phyloP scores from a whole-genome alignment of 2,329 filamentous ascomycete genomes.

The Thelonectria olida region DNA sequence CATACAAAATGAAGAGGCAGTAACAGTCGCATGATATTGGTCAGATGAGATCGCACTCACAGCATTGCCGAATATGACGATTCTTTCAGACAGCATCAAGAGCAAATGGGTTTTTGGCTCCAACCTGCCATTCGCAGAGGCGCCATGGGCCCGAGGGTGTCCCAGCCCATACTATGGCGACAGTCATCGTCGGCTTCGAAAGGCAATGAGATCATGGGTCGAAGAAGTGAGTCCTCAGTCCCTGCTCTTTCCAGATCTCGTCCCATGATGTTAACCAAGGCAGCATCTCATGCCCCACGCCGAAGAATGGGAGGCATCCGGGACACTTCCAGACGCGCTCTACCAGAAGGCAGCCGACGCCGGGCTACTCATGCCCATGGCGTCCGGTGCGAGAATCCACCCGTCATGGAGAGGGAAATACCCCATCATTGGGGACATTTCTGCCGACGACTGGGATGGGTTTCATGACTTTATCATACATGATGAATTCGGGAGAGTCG shows the following conservation, averaged over 20 bases:
- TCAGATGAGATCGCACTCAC: neutral
- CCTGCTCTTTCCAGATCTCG: fast-evolving
- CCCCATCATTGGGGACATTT: conserved; percentile 11
- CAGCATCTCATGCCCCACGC: conserved; percentile 10
- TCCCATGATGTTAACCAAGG: neutral
- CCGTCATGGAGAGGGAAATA: conserved; percentile 2
- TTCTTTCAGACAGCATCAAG: neutral
- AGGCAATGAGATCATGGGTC: conserved; percentile 13
- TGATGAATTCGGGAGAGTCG: conserved; percentile 17
- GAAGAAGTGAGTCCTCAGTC: neutral
- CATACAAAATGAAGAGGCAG: neutral
- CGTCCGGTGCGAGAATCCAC: conserved; percentile 3
- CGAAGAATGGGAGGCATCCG: conserved; percentile 10
- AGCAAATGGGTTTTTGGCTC: conserved; percentile 16
- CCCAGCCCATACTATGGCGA: conserved; percentile 16
- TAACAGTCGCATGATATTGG: neutral
- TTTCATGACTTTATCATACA: conserved; percentile 18
- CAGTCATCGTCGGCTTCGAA: conserved; percentile 13
- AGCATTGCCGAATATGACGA: neutral
- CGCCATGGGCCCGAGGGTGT: conserved; percentile 14
- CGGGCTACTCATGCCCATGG: conserved; percentile 11
- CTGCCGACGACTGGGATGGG: conserved; percentile 12
- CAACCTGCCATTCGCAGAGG: conserved; percentile 10
- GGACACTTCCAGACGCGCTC: conserved; percentile 1
- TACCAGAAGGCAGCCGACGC: conserved; percentile 12